phyloP scores from a whole-genome alignment of 441 rosid species.

The Gossypium gossypioides region DNA sequence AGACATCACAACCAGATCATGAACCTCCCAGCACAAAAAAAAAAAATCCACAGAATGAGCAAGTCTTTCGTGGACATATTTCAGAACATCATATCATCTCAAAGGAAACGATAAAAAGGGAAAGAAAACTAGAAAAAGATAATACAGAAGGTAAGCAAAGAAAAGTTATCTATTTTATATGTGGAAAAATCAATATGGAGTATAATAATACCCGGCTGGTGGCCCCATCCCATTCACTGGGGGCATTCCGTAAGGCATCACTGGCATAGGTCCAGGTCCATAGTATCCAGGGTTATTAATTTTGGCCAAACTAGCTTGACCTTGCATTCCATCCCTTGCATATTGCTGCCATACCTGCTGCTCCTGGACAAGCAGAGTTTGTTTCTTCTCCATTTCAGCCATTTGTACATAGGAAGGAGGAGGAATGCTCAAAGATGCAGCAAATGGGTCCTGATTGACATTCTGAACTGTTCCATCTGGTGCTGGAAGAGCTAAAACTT shows the following conservation, averaged over 20 bases:
- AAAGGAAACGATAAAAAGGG: background rate
- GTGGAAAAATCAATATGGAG: constrained; percentile 48
- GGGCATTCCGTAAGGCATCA: constrained; percentile 77
- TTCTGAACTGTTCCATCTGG: constrained; percentile 84
- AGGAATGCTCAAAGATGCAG: constrained; percentile 63
- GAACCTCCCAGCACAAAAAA: constrained; percentile 17
- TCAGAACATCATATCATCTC: constrained; percentile 17
- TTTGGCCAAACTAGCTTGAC: constrained; percentile 79
- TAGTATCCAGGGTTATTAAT: constrained; percentile 38
- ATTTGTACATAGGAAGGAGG: constrained; percentile 94
- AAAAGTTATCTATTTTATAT: constrained; percentile 20
- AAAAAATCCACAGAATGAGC: constrained; percentile 21
- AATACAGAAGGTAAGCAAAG: constrained; percentile 21
- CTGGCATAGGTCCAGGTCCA: constrained; percentile 29
- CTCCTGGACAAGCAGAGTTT: constrained; percentile 66
- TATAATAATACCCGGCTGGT: constrained; percentile 62
- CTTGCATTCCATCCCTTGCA: constrained; percentile 76
- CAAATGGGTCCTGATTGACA: constrained; percentile 83
- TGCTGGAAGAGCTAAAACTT: constrained; percentile 86
- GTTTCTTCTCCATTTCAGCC: constrained; percentile 93
- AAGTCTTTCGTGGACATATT: constrained; percentile 18
- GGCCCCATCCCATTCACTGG: constrained; percentile 69
- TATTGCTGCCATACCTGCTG: constrained; percentile 86
- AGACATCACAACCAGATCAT: constrained; percentile 23
- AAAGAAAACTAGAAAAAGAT: constrained; percentile 14